Evolutionary conservation across 257 asterid genomes (phyloP).

Genomic region (Phtheirospermum japonicum): DNA sequence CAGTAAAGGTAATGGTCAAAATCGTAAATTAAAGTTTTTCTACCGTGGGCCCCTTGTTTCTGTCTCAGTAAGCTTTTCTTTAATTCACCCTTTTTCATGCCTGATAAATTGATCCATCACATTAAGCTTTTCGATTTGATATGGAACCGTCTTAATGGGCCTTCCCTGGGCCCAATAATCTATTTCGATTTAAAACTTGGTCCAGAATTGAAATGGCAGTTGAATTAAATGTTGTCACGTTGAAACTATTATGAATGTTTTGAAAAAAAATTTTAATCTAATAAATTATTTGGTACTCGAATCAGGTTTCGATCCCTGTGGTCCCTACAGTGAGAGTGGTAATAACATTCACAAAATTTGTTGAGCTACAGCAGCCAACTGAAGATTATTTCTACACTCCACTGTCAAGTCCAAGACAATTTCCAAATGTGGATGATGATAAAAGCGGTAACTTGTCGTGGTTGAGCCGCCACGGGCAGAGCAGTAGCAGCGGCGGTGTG

Average conservation of each 20-base stretch:
- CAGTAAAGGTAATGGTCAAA: constrained; percentile 72
- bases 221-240: constrained; percentile 13
- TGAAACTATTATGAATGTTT: neutral
- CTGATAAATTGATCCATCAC: no score
- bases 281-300: neutral
- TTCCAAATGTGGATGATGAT: constrained; percentile 25
- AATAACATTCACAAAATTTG: constrained; percentile 76
- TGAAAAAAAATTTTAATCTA: no score
- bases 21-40: no score
- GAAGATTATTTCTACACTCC: constrained; percentile 75
- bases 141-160: no score
- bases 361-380: constrained; percentile 50
- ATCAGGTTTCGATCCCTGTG: constrained; percentile 88
- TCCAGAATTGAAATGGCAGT: no score
- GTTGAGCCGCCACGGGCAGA: no score
- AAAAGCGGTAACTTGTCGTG: constrained; percentile 33
- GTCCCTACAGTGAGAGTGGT: constrained; percentile 91
- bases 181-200: neutral
- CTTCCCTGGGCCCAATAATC: constrained; percentile 4
- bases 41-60: constrained; percentile 27
- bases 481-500: constrained; percentile 29
- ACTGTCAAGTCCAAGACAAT: constrained; percentile 61
- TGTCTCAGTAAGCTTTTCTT: constrained; percentile 4
- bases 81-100: neutral
- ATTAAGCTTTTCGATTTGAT: no score